Evolutionary conservation across 163 green algal genomes (phyloP), one percentile per base, ranked within the genome.

Genomic region (Scenedesmus sp.): DNA sequence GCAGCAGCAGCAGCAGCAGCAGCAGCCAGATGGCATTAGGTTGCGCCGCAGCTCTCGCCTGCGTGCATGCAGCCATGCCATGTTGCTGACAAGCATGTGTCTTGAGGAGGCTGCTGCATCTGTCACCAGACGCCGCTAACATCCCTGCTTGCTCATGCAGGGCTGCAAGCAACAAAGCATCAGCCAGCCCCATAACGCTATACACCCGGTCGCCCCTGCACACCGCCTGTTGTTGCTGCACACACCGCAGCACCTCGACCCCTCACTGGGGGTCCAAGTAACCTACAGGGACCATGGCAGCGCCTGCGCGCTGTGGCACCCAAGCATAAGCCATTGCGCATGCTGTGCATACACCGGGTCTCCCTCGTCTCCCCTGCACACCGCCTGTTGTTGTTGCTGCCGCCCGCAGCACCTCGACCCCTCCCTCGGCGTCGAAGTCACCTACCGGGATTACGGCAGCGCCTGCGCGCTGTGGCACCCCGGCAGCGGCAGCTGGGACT

Each of bases 401-500:
- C 4, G 59, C 70, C 56, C 64, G 86, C 92, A 94, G 91, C 90
- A 94, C 77, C 82, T 97, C 77, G 83, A 90, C 52, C 88, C 91
- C 62, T 57, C 34, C 23, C 87, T 95, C 12, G 92, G 92, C 1
- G 66, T 84, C 0, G 73, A 87, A 70, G 88, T 94, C 23, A 13
- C 9, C 0, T 89, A 93, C 74, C 88, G 88, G 6, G 92, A 84
- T 84, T 94, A 92, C 56, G 91, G 88, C 73, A 90, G 52, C 26
- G 95, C 98, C 82, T 99, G 98, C 92, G 82, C 93, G 2, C 94
- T 99, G 79, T 97, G 93, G 70, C 96, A 96, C 57, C 96, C 97
- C 0, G 96, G 88, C 13, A 84, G 2, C 10, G 76, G 76, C 34
- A n/a, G 3, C 34, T 10, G 20, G 1, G 46, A 84, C 83, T 84